Evolutionary conservation across 2,329 filamentous ascomycete genomes (phyloP).

Genomic region (Botrytis fragariae): DNA sequence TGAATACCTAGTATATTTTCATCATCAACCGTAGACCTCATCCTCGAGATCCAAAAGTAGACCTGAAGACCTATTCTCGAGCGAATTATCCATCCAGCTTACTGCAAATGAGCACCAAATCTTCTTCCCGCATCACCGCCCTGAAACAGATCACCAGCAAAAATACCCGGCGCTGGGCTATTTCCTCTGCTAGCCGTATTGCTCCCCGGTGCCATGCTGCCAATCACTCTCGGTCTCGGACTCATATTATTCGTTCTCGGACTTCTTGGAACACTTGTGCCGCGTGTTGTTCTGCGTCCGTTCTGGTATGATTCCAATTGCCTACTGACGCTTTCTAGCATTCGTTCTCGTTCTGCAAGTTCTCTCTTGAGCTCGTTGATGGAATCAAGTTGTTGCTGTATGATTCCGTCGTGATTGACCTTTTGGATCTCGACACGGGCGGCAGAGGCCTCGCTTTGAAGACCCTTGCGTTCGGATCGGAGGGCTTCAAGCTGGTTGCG

Average conservation of each 20-base stretch:
- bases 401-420: constrained; percentile 29
- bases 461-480: constrained; percentile 22
- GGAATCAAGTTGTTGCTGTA: constrained; percentile 29
- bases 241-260: constrained; percentile 35
- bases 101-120: constrained; percentile 17
- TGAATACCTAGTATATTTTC: neutral
- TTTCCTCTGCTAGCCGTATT: constrained; percentile 29
- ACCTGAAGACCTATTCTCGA: neutral
- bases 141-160: constrained; percentile 10
- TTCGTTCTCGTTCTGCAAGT: constrained; percentile 39
- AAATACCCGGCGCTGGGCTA: constrained; percentile 30
- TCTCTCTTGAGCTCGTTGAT: constrained; percentile 38
- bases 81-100: neutral
- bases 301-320: constrained; percentile 41
- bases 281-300: constrained; percentile 41
- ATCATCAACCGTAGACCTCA: neutral
- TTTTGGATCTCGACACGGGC: constrained; percentile 35
- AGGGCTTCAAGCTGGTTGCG: constrained; percentile 26
- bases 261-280: constrained; percentile 34
- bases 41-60: neutral
- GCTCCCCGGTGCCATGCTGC: constrained; percentile 19
- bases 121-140: constrained; percentile 1
- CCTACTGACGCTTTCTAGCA: constrained; percentile 42
- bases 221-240: constrained; percentile 23
- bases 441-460: constrained; percentile 29